phyloP scores from a whole-genome alignment of 208 protist species.

The Leishmania martiniquensis region DNA sequence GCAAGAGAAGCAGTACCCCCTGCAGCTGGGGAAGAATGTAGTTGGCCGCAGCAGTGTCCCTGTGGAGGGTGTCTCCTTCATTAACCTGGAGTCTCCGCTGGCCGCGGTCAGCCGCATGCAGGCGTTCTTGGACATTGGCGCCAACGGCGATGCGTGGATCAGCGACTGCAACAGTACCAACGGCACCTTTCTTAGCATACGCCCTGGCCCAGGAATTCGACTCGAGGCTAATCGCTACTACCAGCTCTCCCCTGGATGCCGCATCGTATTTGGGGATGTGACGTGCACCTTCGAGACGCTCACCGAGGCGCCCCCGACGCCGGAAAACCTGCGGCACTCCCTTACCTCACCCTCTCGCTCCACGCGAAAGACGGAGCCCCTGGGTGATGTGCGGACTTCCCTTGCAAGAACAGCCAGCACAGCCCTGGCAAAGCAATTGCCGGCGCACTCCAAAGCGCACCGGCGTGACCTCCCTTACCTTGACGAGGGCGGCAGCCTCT shows the following conservation, averaged over 20 bases:
- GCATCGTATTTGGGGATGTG: slow-evolving; percentile 85
- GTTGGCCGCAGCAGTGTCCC: slow-evolving; percentile 61
- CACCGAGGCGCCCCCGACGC: neutral
- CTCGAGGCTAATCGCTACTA: slow-evolving; percentile 80
- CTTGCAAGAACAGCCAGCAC: neutral
- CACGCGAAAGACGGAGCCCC: slow-evolving; percentile 19
- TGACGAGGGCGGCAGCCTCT: slow-evolving; percentile 9
- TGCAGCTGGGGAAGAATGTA: slow-evolving; percentile 72
- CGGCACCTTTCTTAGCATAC: slow-evolving; percentile 73
- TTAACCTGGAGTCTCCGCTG: slow-evolving; percentile 66
- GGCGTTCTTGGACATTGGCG: slow-evolving; percentile 70
- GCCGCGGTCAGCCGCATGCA: slow-evolving; percentile 81
- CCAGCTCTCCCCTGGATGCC: slow-evolving; percentile 63
- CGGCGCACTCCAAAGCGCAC: neutral
- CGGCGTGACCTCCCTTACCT: slow-evolving; percentile 19
- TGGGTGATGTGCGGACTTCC: neutral
- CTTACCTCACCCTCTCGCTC: neutral
- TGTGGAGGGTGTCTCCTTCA: slow-evolving; percentile 63
- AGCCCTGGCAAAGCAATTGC: neutral
- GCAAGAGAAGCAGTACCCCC: slow-evolving; percentile 27
- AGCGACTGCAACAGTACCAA: slow-evolving; percentile 88
- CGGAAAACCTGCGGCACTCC: neutral
- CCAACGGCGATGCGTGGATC: slow-evolving; percentile 88
- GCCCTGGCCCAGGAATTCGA: slow-evolving; percentile 48
- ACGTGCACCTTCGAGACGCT: slow-evolving; percentile 42